Percentiles rank a stretch among this genome's conserved stretches.
These are phyloP conservation scores for Pneumocystis carinii DNA, from an alignment of 1,139 yeast species.

Conservation along the genomic window DNA sequence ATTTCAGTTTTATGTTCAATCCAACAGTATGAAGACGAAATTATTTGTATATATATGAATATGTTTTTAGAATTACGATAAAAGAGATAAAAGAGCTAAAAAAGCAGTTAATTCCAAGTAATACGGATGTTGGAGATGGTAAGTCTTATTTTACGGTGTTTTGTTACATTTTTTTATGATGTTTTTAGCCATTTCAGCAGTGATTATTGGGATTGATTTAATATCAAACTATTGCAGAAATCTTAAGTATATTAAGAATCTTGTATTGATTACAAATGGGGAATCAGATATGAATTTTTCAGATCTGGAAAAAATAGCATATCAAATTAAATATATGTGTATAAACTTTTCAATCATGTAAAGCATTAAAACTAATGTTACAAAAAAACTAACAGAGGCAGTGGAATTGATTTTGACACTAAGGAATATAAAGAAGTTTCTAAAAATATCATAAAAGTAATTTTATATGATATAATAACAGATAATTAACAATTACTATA, in stretches of 20 bases:
- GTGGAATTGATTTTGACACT: slow-evolving; percentile 26
- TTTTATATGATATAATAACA: slow-evolving; percentile 13
- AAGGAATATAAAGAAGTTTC: slow-evolving; percentile 17
- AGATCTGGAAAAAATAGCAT: slow-evolving; percentile 13
- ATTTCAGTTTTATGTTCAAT: slow-evolving; percentile 12
- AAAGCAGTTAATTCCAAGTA: slow-evolving; percentile 19
- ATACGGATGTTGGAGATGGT: slow-evolving; percentile 21
- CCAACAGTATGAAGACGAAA: slow-evolving; percentile 7
- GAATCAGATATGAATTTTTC: slow-evolving; percentile 14
- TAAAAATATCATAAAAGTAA: slow-evolving; percentile 18
- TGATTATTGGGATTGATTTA: slow-evolving; percentile 23
- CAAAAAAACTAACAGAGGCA: not conserved
- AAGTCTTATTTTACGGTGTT: not conserved
- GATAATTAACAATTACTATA: slow-evolving; percentile 18
- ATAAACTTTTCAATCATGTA: slow-evolving; percentile 18
- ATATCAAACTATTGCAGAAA: slow-evolving; percentile 23
- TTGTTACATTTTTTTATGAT: not conserved
- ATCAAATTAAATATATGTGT: slow-evolving; percentile 13
- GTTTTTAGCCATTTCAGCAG: slow-evolving; percentile 18
- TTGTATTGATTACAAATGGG: slow-evolving; percentile 36
- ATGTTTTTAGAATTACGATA: slow-evolving; percentile 14
- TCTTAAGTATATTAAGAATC: slow-evolving; percentile 25
- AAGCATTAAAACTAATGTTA: not conserved
- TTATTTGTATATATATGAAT: not conserved
- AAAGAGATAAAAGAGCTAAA: slow-evolving; percentile 20